Evolutionary conservation across 352 stramenopile genomes (phyloP), one percentile per base, ranked within the genome.

Genomic region (Globisporangium takayamanum): DNA sequence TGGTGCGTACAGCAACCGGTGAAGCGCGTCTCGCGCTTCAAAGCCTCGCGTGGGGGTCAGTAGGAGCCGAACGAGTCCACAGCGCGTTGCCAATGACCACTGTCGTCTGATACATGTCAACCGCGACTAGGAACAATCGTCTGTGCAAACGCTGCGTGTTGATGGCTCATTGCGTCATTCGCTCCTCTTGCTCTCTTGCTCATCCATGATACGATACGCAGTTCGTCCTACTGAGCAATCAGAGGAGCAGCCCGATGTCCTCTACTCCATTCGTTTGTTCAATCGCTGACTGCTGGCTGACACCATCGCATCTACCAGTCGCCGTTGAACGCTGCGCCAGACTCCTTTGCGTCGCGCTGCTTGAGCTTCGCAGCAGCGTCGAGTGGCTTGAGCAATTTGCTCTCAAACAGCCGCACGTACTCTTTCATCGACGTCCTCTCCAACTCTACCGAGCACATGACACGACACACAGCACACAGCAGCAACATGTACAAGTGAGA

Each of bases 21-120:
- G 42, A 87, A 92, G 63, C 81, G 85, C 36, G 85, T 95, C 1
- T 95, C 85, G 11, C 78, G 85, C 36, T 95, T 95, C 55, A 85
- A 87, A 78, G 80, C 78, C 3, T 68, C 84, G 8, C 72, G 82
- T 26, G 49, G 41, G 0, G 54, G 54, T 28, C 54, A 60, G 15
- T 57, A 57, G 42, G 3, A 36, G 16, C 8, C 15, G 20, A 33
- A 12, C 33, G 33, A 39, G 33, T 14, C 33, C 5, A 39, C 33
- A 39, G 33, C 33, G 30, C 30, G 30, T 36, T 36, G 30, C 7
- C 10, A 2, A 39, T 10, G 6, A 12, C 7, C 33, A 36, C 33
- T 10, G 33, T 39, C 7, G 33, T 12, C 7, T 39, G 1, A 39
- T 7, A 39, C 33, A 1, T 39, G 0, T 39, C 33, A 12, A 7